These are phyloP conservation scores for Elsinoe necatrix DNA, from an alignment of 2,329 filamentous ascomycete species.

Conservation along the genomic window DNA sequence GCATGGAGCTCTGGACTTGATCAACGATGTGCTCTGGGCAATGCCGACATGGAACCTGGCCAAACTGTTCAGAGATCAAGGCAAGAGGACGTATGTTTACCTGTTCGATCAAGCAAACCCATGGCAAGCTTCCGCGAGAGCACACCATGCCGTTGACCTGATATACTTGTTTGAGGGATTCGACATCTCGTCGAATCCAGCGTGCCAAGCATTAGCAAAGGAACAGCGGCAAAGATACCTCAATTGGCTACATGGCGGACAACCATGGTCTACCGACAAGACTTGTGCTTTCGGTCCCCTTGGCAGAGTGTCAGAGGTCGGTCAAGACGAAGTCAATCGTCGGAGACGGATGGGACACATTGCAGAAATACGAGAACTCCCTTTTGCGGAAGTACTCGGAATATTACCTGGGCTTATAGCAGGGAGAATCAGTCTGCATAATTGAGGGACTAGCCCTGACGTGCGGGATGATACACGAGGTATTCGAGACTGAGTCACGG, in stretches of 20 bases:
- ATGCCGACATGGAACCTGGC: slow-evolving; percentile 24
- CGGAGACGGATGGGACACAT: slow-evolving; percentile 30
- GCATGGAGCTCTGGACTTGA: slow-evolving; percentile 35
- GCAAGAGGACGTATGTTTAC: slow-evolving; percentile 33
- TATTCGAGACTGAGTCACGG: background rate
- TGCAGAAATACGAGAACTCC: slow-evolving; percentile 27
- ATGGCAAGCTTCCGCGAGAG: slow-evolving; percentile 39
- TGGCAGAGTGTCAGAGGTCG: slow-evolving; percentile 30
- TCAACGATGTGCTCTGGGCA: slow-evolving; percentile 30
- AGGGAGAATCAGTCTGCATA: slow-evolving; percentile 35
- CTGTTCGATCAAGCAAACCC: slow-evolving; percentile 41
- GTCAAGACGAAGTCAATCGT: slow-evolving; percentile 27
- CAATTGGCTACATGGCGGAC: slow-evolving; percentile 30
- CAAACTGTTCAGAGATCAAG: slow-evolving; percentile 17
- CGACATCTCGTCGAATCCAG: slow-evolving; percentile 30
- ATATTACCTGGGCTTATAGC: slow-evolving; percentile 30
- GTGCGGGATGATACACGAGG: background rate
- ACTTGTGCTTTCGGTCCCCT: slow-evolving; percentile 36
- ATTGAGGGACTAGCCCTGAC: slow-evolving; percentile 6
- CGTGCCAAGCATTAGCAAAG: slow-evolving; percentile 28
- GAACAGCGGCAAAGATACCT: slow-evolving; percentile 38
- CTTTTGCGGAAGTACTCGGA: slow-evolving; percentile 26
- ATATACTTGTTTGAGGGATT: slow-evolving; percentile 38
- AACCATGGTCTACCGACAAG: slow-evolving; percentile 31
- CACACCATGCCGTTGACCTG: slow-evolving; percentile 43